These are phyloP conservation scores for Volvox reticuliferus DNA, from an alignment of 139 green algal genomes.

Conservation along the genomic window DNA sequence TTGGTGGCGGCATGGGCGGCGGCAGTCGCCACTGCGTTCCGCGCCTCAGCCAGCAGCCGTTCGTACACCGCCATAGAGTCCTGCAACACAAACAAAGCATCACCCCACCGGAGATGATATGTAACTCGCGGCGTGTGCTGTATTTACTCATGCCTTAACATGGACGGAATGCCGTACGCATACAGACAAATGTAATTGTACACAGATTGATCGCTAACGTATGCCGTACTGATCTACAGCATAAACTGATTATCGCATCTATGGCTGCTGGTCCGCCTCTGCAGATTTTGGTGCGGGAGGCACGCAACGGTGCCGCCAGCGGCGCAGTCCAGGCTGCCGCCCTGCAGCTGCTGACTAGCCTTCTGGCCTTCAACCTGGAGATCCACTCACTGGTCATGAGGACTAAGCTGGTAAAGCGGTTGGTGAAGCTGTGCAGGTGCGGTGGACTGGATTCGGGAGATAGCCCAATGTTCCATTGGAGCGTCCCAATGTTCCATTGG, in stretches of 20 bases:
- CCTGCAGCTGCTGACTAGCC: constrained; percentile 40
- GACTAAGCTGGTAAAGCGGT: constrained; percentile 8
- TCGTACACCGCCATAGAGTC: neutral
- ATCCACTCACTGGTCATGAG: constrained; percentile 38
- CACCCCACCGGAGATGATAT: too few species aligned
- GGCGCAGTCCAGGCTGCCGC: neutral
- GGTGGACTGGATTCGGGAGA: neutral
- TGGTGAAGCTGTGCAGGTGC: constrained; percentile 40
- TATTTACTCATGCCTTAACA: too few species aligned
- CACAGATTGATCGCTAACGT: too few species aligned
- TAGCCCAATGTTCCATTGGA: too few species aligned
- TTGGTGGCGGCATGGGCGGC: neutral
- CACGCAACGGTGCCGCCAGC: neutral
- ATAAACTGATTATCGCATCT: too few species aligned
- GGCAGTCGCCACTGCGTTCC: constrained; percentile 2
- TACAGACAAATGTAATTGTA: too few species aligned
- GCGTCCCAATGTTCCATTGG: too few species aligned
- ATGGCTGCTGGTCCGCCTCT: neutral
- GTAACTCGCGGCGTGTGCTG: too few species aligned
- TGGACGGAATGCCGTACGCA: too few species aligned
- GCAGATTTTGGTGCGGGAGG: constrained; percentile 21
- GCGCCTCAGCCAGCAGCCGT: constrained; percentile 15
- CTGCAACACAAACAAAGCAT: neutral
- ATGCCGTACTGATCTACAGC: too few species aligned
- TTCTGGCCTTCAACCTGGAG: constrained; percentile 53